Evolutionary conservation across 345 rosid species (phyloP).

Genomic region (Stellera chamaejasme): DNA sequence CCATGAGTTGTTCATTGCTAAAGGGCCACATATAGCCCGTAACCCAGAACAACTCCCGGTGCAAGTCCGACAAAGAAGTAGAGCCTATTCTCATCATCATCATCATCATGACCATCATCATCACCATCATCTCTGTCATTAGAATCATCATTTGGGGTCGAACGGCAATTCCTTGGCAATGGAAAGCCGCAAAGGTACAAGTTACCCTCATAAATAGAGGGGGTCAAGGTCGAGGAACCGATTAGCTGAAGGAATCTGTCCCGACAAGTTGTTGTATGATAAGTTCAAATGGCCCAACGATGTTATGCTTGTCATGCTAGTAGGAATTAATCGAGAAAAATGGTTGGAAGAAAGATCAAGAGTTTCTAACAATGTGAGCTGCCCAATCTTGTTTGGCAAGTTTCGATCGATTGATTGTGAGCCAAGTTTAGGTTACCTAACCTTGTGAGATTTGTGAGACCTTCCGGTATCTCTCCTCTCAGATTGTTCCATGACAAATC

Average conservation of each 20-base stretch:
- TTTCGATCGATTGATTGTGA: neutral
- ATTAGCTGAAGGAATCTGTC: conserved; percentile 17
- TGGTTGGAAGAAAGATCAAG: no score
- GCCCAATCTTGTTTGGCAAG: no score
- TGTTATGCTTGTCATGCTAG: no score
- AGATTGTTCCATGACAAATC: conserved; percentile 17
- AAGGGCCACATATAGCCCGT: no score
- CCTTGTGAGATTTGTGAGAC: conserved; percentile 2
- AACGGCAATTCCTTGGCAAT: neutral
- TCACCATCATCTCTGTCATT: no score
- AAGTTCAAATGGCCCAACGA: no score
- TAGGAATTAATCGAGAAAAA: no score
- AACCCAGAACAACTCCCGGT: conserved; percentile 8
- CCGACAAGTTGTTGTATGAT: conserved; percentile 10
- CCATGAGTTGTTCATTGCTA: no score
- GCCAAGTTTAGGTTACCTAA: conserved; percentile 16
- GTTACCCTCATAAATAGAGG: conserved; percentile 12
- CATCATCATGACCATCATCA: no score
- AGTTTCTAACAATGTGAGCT: no score
- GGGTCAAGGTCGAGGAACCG: conserved; percentile 13
- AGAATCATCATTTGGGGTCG: no score
- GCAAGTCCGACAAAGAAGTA: conserved; percentile 16
- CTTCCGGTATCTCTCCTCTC: conserved; percentile 13
- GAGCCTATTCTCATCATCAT: neutral
- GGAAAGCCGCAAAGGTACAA: conserved; percentile 6